Conservation (phyloP, 1,284 basidiomycete species). For the Pseudozyma sp. region DNA sequence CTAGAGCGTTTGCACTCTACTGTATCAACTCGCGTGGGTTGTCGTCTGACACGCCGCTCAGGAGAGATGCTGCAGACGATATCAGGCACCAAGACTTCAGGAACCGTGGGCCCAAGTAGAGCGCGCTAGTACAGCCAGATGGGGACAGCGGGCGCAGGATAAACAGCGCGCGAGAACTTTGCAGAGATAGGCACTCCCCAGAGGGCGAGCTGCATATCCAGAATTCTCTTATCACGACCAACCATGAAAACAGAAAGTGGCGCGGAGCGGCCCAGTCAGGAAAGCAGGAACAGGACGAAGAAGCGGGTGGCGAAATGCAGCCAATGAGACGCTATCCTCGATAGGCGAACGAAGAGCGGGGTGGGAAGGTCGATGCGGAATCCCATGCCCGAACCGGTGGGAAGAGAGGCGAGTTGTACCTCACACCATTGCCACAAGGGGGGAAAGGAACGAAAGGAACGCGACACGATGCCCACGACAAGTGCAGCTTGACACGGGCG, state of each 20-base stretch:
- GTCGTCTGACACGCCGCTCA: too few relatives aligned
- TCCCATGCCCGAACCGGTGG: constrained; percentile 26
- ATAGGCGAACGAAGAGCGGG: neutral
- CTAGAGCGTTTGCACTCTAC: too few relatives aligned
- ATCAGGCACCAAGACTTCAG: too few relatives aligned
- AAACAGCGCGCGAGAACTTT: too few relatives aligned
- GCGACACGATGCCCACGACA: constrained; percentile 5
- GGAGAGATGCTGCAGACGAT: too few relatives aligned
- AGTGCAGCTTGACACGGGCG: too few relatives aligned
- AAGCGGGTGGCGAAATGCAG: neutral
- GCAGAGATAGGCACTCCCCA: constrained; percentile 7
- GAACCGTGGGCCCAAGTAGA: too few relatives aligned
- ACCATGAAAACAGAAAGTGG: neutral
- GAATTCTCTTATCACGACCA: constrained; percentile 24
- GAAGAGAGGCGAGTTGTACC: constrained; percentile 5
- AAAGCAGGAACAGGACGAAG: constrained; percentile 6
- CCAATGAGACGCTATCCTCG: neutral
- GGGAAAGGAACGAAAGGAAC: neutral
- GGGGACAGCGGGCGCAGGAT: too few relatives aligned
- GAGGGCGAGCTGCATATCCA: constrained; percentile 4
- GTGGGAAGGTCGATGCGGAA: constrained; percentile 3
- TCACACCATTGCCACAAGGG: too few relatives aligned
- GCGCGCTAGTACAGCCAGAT: too few relatives aligned
- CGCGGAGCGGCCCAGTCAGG: neutral
- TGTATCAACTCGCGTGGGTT: too few relatives aligned